Percentiles rank a stretch among this genome's conserved stretches.
Evolutionary conservation across 1,284 basidiomycete genomes (phyloP).

Genomic region (Cryptococcus hybrid): DNA sequence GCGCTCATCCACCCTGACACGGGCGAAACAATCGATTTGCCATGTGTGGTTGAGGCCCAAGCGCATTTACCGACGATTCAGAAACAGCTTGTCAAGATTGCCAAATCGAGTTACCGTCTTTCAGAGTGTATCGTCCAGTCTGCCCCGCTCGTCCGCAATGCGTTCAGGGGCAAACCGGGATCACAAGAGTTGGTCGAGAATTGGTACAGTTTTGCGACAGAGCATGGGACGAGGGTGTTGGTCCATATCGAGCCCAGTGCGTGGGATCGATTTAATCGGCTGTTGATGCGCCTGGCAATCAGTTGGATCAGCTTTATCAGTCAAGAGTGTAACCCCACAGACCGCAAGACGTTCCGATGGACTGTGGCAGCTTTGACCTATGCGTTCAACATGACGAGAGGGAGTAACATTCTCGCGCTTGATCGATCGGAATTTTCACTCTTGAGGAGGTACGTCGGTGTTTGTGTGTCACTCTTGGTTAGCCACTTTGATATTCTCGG

Average conservation of each 20-base stretch:
- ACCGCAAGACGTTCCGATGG: conserved; percentile 97
- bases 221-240: conserved; percentile 81
- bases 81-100: conserved; percentile 85
- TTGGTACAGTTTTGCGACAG: conserved; percentile 95
- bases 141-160: conserved; percentile 73
- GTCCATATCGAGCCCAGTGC: conserved; percentile 77
- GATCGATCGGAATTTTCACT: conserved; percentile 85
- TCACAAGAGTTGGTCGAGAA: conserved; percentile 89
- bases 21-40: conserved; percentile 37
- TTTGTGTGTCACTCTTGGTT: conserved; percentile 93
- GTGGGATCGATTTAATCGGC: conserved; percentile 72
- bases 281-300: conserved; percentile 83
- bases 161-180: conserved; percentile 60
- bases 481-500: conserved; percentile 98
- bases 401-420: conserved; percentile 86
- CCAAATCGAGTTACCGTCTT: conserved; percentile 80
- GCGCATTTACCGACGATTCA: conserved; percentile 90
- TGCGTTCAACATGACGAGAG: conserved; percentile 82
- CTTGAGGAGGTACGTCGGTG: conserved; percentile 87
- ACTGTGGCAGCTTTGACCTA: conserved; percentile 96
- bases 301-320: conserved; percentile 99
- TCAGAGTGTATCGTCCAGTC: conserved; percentile 92
- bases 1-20: conserved; percentile 56
- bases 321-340: conserved; percentile 95
- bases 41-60: conserved; percentile 77